Evolutionary conservation across 176 grass and related monocot genomes (phyloP), one percentile per base, ranked within the genome.

Genomic region (Themeda triandra): DNA sequence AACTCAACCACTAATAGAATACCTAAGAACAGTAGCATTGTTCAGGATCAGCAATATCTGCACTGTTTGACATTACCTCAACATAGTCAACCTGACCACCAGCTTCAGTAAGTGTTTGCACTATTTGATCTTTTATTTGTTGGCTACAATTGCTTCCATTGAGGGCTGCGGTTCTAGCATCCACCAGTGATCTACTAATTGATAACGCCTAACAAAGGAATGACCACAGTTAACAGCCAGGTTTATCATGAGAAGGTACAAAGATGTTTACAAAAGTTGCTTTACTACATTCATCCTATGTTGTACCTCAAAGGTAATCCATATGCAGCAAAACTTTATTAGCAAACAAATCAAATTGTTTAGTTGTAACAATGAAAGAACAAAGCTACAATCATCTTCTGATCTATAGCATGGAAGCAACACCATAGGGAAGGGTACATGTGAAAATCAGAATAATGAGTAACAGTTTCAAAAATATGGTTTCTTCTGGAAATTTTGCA

Each of bases 71-170:
- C 7, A 65, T 83, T 90, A 98, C 93, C 93, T 95, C 91, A 82
- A 92, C 96, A 92, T 92, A 98, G 63, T 98, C 96, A 85, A 95
- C 87, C 78, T 63, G 87, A 80, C 96, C 89, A 4, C 87, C 91
- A 85, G 91, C 82, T 82, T 86, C 80, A 60, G 80, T 76, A 36
- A 98, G 32, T 49, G 67, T 73, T 54, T 87, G 85, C 45, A 90
- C 41, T 48, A 98, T 84, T 73, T 85, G 66, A 74, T 90, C 48
- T 85, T 92, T 92, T 70, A 98, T 63, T 83, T 93, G 77, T 80
- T 92, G 19, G 69, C 87, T 74, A 78, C 54, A n/a, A 73, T 74
- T 83, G 40, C 86, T 76, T 76, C 86, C 86, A 71, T 81, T 93
- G 79, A 88, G 63, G 29, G 35, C 83, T 29, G 40, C 19, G 44